phyloP scores from a whole-genome alignment of 352 stramenopile genomes.

The Phytophthora cryptogea region DNA sequence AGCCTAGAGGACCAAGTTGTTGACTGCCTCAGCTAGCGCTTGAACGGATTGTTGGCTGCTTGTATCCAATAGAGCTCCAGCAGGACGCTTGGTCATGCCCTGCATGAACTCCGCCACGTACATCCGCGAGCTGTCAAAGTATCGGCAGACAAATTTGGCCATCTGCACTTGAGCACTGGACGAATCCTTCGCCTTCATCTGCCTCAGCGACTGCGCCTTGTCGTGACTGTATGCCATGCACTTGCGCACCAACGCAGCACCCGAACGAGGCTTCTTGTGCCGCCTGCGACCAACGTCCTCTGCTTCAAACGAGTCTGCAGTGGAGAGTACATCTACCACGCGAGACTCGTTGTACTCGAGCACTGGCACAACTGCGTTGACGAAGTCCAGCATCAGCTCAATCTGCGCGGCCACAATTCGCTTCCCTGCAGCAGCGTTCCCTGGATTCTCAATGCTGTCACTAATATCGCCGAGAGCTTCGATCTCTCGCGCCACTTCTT shows the following conservation, averaged over 20 bases:
- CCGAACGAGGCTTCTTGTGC: conserved; percentile 36
- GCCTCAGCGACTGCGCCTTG: conserved; percentile 25
- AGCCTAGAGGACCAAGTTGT: conserved; percentile 10
- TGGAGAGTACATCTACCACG: not conserved
- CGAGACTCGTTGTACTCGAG: conserved; percentile 40
- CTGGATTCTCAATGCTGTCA: conserved; percentile 2
- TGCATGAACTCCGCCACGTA: conserved; percentile 32
- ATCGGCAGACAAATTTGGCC: conserved; percentile 23
- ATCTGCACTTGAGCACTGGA: conserved; percentile 15
- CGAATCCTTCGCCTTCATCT: conserved; percentile 8
- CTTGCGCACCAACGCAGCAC: conserved; percentile 46
- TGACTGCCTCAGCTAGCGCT: conserved; percentile 30
- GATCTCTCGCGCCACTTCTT: conserved; percentile 55
- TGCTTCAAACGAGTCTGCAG: not conserved
- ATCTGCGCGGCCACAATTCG: conserved; percentile 33
- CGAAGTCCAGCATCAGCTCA: conserved; percentile 68
- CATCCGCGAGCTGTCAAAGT: conserved; percentile 33
- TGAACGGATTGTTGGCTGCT: conserved; percentile 33
- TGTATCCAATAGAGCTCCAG: conserved; percentile 19
- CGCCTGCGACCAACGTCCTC: conserved; percentile 17
- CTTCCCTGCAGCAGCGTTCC: not conserved
- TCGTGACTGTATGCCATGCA: conserved; percentile 41
- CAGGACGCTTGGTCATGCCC: conserved; percentile 22
- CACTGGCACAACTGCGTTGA: conserved; percentile 49
- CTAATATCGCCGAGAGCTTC: conserved; percentile 30